Evolutionary conservation across 768 basidiomycete species (phyloP).

Genomic region (Nevesoporus exiguus): DNA sequence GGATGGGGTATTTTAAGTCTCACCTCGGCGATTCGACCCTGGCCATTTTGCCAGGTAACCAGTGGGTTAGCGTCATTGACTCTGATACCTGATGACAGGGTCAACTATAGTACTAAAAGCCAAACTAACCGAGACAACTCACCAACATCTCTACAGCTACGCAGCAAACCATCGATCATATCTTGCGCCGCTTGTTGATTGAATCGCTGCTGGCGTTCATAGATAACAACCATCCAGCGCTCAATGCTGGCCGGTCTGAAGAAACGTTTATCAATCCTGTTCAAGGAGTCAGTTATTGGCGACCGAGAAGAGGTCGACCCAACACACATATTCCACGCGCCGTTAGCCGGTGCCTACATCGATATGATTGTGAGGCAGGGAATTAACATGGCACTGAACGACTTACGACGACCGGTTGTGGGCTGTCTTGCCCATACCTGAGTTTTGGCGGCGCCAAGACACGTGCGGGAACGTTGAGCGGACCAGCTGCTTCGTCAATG

Average conservation of each 20-base stretch:
- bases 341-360: constrained; percentile 55
- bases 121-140: constrained; percentile 25
- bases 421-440: constrained; percentile 58
- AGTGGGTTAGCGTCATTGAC: constrained; percentile 45
- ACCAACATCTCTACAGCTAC: constrained; percentile 57
- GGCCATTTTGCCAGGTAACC: constrained; percentile 55
- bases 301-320: not conserved
- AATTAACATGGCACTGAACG: not conserved
- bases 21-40: constrained; percentile 50
- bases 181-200: constrained; percentile 43
- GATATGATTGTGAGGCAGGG: constrained; percentile 4
- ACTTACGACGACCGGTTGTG: constrained; percentile 55
- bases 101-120: not conserved
- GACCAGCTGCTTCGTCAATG: constrained; percentile 48
- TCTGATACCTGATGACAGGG: constrained; percentile 47
- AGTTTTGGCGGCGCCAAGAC: constrained; percentile 62
- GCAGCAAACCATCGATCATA: constrained; percentile 52
- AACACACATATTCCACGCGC: constrained; percentile 75
- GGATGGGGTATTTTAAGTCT: constrained; percentile 3
- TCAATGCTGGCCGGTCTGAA: constrained; percentile 51
- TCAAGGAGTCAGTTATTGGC: constrained; percentile 3
- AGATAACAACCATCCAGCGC: constrained; percentile 63
- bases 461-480: constrained; percentile 58
- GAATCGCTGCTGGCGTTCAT: constrained; percentile 62
- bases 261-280: constrained; percentile 71